Evolutionary conservation across 805 yeast genomes (phyloP), one percentile per base, ranked within the genome.

Genomic region (Candida nitratophila): DNA sequence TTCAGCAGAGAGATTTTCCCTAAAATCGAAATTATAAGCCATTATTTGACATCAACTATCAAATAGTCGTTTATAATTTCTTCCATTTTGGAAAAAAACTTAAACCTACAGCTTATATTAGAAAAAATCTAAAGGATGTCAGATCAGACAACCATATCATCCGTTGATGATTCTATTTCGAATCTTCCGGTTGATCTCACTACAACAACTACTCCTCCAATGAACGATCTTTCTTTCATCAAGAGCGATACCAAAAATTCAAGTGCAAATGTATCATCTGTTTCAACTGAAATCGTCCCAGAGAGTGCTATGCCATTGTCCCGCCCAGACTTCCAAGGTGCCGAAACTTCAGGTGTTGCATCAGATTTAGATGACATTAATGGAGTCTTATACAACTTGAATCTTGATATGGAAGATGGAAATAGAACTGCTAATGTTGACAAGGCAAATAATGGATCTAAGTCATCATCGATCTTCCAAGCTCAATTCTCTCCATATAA

Each of bases 331-430:
- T 22, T 21, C 9, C 12, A 5, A 6, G 35, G 35, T 32, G 7
- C 24, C 5, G 17, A 34, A 10, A 19, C 24, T 19, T 19, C n/a
- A 10, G 37, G 12, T 11, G 15, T 17, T 15, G 42, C 57, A 15
- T 45, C 54, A 15, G 61, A 57, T 27, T 50, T 59, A 39, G 60
- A 60, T 40, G 78, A 74, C 47, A 66, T 74, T 37, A 74, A 70
- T 24, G 74, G 74, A 15, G 77, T 77, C 19, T 57, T 74, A 36
- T 70, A 69, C 39, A 68, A 69, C 35, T 60, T 75, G 39, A 68
- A 72, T 53, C 61, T 75, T 44, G 76, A 71, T 30, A 51, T 61
- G 46, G 55, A 44, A 24, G 47, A 47, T 10, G 40, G 54, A 14
- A 22, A 22, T 3, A 10, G 8, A 8, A 26, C 7, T 27, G 37